Base-by-base conservation (phyloP, 2,329 filamentous ascomycete genomes). In the Fusarium fujikuroi region DNA sequence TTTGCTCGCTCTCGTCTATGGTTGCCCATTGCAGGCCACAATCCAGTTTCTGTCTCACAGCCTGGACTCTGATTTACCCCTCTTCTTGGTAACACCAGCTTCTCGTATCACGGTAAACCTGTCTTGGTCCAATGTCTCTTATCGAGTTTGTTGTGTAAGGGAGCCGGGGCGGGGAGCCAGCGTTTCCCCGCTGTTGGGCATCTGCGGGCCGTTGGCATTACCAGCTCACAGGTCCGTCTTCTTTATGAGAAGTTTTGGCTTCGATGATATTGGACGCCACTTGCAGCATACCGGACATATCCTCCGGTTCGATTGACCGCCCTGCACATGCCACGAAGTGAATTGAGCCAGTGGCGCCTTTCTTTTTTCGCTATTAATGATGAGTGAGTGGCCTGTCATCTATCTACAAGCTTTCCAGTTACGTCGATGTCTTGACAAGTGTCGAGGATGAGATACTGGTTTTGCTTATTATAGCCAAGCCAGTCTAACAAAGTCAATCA, bases 171-270 rank as follows among this genome's bases (percentile, higher is more conserved):
- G 65, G 44, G 25, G 25, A 53, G 50, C 11, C 21, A 23, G 34
- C 14, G 14, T 40, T n/a, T 43, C 46, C 44, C 52, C 44, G 36
- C 65, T 49, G 54, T 58, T 58, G 30, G 42, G 50, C 50, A 36
- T 46, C 32, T 69, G 65, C 65, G 50, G 50, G 66, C 65, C 58
- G 66, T 53, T 64, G 19, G 46, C 65, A 52, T 23, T n/a, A 53
- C 42, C 43, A 67, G 28, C 49, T 52, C 50, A 46, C 58, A 53
- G 30, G 25, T 36, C 25, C 10, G 21, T n/a, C 56, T 30, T 49
- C 23, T n/a, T 47, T 21, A 32, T 30, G 42, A 59, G 43, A 28
- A 25, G 37, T 32, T 28, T 42, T 53, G 23, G 37, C 36, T 37
- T 37, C 16, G 19, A 43, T 37, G 30, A 32, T 40, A 32, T 52